Evolutionary conservation across 331 rosid genomes (phyloP).

Genomic region (Dryas integrifolia): DNA sequence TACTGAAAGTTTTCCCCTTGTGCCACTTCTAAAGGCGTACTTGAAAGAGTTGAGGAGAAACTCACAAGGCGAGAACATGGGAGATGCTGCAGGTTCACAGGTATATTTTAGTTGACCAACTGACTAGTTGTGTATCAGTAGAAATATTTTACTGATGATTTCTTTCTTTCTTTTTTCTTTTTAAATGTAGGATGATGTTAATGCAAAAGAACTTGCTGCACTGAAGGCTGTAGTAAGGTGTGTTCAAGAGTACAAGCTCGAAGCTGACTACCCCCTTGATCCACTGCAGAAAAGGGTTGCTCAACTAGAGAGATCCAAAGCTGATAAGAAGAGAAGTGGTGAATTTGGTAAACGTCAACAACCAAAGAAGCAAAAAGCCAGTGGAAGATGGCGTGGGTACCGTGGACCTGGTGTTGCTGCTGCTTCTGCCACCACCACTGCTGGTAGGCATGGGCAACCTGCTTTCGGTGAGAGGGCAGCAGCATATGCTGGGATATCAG

Average conservation of each 20-base stretch:
- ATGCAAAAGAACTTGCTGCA: conserved; percentile 72
- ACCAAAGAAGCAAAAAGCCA: conserved; percentile 56
- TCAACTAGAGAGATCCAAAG: conserved; percentile 60
- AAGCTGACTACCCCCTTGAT: conserved; percentile 72
- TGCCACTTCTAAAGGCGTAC: conserved; percentile 65
- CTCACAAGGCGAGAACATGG: conserved; percentile 56
- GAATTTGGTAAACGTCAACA: conserved; percentile 49
- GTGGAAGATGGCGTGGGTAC: conserved; percentile 40
- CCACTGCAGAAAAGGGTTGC: conserved; percentile 66
- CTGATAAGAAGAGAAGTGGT: conserved; percentile 60
- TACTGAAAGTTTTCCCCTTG: conserved; percentile 54
- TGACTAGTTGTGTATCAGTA: conserved; percentile 10
- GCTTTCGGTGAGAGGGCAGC: conserved; percentile 38
- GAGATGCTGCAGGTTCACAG: conserved; percentile 46
- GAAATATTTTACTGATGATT: conserved; percentile 17
- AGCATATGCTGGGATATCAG: conserved; percentile 41
- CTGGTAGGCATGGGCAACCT: conserved; percentile 50
- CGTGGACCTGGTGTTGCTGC: conserved; percentile 32
- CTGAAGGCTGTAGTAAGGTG: conserved; percentile 60
- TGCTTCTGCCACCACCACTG: conserved; percentile 23
- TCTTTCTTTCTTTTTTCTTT: not conserved
- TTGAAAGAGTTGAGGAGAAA: conserved; percentile 71
- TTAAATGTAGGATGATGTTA: conserved; percentile 56
- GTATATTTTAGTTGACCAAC: conserved; percentile 30
- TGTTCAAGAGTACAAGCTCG: conserved; percentile 63